Evolutionary conservation across 176 grass and related monocot species (phyloP).

Genomic region (sorghum (Sorghum bicolor)): Sorghum_bicolor_NCBIv3 NC_012872.2:70888501-70889000

Average conservation of each 20-base stretch:
- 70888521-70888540: not conserved
- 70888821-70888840: not conserved
- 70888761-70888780: not conserved
- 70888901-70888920: slow-evolving; percentile 11
- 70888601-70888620: not conserved
- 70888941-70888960: not conserved
- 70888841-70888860: not conserved
- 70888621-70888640: too few relatives aligned
- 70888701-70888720: not conserved
- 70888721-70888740: not conserved
- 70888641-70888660: too few relatives aligned
- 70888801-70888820: slow-evolving; percentile 22
- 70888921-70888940: not conserved
- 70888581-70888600: not conserved
- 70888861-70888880: not conserved
- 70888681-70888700: not conserved
- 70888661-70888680: not conserved
- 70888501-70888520: not conserved
- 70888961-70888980: not conserved
- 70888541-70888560: too few relatives aligned
- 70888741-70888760: not conserved
- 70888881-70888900: not conserved
- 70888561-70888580: not conserved
- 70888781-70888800: slow-evolving; percentile 1
- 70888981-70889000: not conserved